Percentiles rank a stretch among this genome's conserved stretches.
These are phyloP conservation scores for Jamesozyma hellenica DNA, from an alignment of 805 yeast genomes.

Conservation along the genomic window DNA sequence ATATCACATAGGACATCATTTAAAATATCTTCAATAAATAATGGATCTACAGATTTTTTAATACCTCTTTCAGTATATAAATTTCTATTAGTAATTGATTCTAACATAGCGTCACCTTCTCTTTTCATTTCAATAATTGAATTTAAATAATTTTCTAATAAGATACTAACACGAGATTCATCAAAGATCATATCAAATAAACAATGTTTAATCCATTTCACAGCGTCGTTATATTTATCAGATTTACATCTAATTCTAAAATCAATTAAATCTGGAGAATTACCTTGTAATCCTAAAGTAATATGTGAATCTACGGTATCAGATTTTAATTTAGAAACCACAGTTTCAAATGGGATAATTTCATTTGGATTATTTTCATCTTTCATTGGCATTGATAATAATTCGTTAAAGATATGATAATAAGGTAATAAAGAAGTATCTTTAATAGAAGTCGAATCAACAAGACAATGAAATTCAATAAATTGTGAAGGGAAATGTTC, in stretches of 20 bases:
- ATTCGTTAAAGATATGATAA: constrained; percentile 51
- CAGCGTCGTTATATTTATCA: constrained; percentile 54
- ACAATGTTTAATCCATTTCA: constrained; percentile 65
- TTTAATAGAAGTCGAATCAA: constrained; percentile 45
- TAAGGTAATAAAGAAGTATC: constrained; percentile 47
- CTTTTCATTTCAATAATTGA: constrained; percentile 32
- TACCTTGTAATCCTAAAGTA: constrained; percentile 46
- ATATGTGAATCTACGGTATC: constrained; percentile 59
- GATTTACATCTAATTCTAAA: constrained; percentile 52
- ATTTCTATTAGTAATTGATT: constrained; percentile 47
- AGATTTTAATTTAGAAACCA: constrained; percentile 58
- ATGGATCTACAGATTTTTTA: constrained; percentile 52
- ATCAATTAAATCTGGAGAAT: constrained; percentile 56
- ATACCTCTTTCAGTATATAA: constrained; percentile 52
- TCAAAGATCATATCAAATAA: constrained; percentile 64
- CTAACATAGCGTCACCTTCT: constrained; percentile 45
- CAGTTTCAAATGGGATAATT: constrained; percentile 57
- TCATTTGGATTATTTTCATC: constrained; percentile 44
- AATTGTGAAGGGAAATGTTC: constrained; percentile 77
- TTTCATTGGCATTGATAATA: constrained; percentile 64
- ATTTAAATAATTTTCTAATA: constrained; percentile 34
- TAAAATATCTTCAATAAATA: constrained; percentile 52
- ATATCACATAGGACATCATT: constrained; percentile 39
- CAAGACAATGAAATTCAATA: constrained; percentile 51
- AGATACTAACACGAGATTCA: constrained; percentile 54